Percentiles rank a stretch among this genome's conserved stretches.
Evolutionary conservation across 1,139 yeast genomes (phyloP).

Genomic region (Debaryomycetaceae sp.): DNA sequence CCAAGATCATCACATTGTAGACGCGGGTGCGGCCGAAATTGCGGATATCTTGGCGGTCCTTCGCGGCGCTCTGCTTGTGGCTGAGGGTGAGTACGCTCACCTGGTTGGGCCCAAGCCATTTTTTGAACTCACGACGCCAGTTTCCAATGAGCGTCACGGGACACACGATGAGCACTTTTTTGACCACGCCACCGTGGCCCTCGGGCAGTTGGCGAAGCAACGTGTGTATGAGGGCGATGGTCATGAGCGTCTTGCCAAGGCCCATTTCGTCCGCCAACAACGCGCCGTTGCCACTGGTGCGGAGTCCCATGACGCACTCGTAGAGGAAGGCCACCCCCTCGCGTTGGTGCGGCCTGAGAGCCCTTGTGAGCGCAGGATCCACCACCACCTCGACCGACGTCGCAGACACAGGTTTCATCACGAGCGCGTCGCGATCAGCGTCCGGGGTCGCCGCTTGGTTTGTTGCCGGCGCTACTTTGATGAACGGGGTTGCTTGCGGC

Average conservation of each 20-base stretch:
- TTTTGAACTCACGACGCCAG: slow-evolving; percentile 84
- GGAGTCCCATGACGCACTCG: slow-evolving; percentile 72
- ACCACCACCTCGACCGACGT: slow-evolving; percentile 52
- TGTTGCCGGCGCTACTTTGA: not conserved
- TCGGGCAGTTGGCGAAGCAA: slow-evolving; percentile 68
- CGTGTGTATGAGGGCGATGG: slow-evolving; percentile 83
- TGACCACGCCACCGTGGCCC: slow-evolving; percentile 30
- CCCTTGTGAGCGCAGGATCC: slow-evolving; percentile 58
- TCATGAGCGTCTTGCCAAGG: slow-evolving; percentile 85
- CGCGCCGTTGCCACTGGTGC: slow-evolving; percentile 63
- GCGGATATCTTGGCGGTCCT: slow-evolving; percentile 55
- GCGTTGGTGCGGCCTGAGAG: slow-evolving; percentile 75
- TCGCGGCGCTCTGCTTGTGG: slow-evolving; percentile 35
- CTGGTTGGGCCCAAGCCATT: slow-evolving; percentile 77
- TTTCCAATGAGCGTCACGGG: slow-evolving; percentile 87
- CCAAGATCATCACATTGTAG: slow-evolving; percentile 78
- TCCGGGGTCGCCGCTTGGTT: not conserved
- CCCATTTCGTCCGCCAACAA: slow-evolving; percentile 98
- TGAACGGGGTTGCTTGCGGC: slow-evolving; percentile 1
- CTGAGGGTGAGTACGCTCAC: slow-evolving; percentile 56
- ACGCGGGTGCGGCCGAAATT: slow-evolving; percentile 67
- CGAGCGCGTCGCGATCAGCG: slow-evolving; percentile 20
- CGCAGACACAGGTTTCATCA: slow-evolving; percentile 3
- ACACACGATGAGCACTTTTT: slow-evolving; percentile 74
- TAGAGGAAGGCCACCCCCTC: slow-evolving; percentile 81